These are phyloP conservation scores for Colletotrichum caudatum DNA, from an alignment of 2,329 filamentous ascomycete genomes.

Conservation along the genomic window DNA sequence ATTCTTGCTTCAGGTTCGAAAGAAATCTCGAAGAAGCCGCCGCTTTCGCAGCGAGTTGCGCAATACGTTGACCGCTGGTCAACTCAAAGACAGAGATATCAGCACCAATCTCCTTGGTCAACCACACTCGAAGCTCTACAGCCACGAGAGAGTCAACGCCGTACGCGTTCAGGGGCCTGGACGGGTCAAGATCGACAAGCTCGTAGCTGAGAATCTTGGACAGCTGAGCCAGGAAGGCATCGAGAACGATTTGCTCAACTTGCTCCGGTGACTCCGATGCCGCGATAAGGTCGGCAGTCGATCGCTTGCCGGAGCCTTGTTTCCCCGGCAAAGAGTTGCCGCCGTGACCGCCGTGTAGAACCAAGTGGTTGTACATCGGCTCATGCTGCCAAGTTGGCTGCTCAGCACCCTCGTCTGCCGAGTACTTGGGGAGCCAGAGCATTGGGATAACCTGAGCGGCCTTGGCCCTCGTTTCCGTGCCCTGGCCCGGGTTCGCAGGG, in stretches of 20 bases:
- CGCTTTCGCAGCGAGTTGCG: neutral
- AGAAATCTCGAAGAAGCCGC: constrained; percentile 2
- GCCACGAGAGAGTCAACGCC: constrained; percentile 50
- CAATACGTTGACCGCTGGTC: neutral
- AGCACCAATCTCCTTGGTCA: constrained; percentile 44
- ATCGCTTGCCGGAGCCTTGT: neutral
- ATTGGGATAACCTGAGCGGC: constrained; percentile 21
- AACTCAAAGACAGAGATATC: constrained; percentile 43
- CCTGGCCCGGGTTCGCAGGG: neutral
- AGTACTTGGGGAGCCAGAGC: constrained; percentile 35
- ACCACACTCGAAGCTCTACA: constrained; percentile 49
- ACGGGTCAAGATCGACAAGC: constrained; percentile 44
- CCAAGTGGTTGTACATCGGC: constrained; percentile 30
- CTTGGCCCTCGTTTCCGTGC: constrained; percentile 3
- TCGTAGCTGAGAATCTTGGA: constrained; percentile 45
- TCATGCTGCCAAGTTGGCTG: constrained; percentile 34
- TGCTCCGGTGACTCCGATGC: constrained; percentile 33
- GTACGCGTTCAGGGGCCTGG: constrained; percentile 43
- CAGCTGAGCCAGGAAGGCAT: constrained; percentile 43
- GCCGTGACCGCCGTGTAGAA: constrained; percentile 3
- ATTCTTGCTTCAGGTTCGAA: neutral
- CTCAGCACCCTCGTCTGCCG: constrained; percentile 28
- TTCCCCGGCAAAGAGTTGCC: neutral
- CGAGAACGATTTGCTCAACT: constrained; percentile 43
- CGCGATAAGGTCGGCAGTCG: neutral